Evolutionary conservation across 495 filamentous ascomycete genomes (phyloP), one percentile per base, ranked within the genome.

Genomic region (Neurospora intermedia): DNA sequence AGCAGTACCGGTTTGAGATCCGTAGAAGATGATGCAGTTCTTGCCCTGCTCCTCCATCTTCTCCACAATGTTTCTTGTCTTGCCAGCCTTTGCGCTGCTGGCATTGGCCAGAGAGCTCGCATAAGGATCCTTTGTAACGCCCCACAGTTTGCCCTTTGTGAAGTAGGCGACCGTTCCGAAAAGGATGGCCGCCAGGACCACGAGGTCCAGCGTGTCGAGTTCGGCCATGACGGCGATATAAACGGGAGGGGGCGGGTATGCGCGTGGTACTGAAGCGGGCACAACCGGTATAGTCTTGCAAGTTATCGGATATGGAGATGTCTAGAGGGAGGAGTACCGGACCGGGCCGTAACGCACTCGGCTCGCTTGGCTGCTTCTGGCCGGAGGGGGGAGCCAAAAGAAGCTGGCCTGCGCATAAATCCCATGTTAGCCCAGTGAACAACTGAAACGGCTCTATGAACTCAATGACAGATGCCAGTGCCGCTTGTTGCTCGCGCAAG

Each of bases 1-100:
- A 38, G 96, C 96, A 71, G 96, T 99, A 77, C 96, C 96, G 23
- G 96, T 99, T 82, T 99, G 96, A 69, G 96, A 98, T 70, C 95
- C 96, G 78, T 97, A 99, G 85, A 99, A 97, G 74, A 98, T 92
- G 72, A 99, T 91, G 84, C 94, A 97, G 82, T 99, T 98, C 85
- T 98, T 98, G 81, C 91, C 91, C 4, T 88, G 91, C 84, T 98
- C 93, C 43, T 98, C 92, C 92, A 99, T 92, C 85, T 95, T 97
- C 85, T 98, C 92, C 38, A 98, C 74, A 72, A 99, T 94, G 81
- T 98, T 92, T 75, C 95, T 87, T 69, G 94, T 94, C 84, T 93
- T 94, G 73, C 91, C 94, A n/a, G 90, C 87, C 82, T 93, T 96
- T 71, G 85, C 85, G 75, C 90, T 91, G 81, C 93, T 94, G 74